Base-by-base conservation (phyloP, 495 filamentous ascomycete genomes). In the Podospora appendiculata region DNA sequence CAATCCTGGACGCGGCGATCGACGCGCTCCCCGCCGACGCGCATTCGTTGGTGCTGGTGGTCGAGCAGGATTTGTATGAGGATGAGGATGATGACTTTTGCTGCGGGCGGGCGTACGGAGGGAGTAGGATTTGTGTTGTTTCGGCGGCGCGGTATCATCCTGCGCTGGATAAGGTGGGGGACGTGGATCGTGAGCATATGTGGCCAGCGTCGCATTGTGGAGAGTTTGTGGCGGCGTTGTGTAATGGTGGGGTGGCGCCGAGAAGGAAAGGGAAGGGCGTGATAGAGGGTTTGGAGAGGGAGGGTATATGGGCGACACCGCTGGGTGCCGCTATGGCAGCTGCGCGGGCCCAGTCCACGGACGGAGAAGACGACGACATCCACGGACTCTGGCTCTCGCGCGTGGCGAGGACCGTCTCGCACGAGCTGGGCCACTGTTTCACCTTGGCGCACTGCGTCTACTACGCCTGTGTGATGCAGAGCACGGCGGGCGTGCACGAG, bases 401-500 rank as follows among this genome's bases (percentile, higher is more conserved):
- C 7, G 53, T 82, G 1, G 79, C 73, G 33, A 74, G 80, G 25
- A 86, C 83, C 0, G 77, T 73, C 6, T 69, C 71, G 7, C 83
- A 87, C 59, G 84, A 88, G 59, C 62, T 88, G 6, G 81, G 82
- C 1, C 84, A 86, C 54, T 87, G 83, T 59, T 76, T 87, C 44
- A 79, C 78, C 0, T 69, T 87, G 5, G 82, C 62, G 8, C 85
- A 87, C 59, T 87, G 84, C 59, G 63, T 77, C 3, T 89, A 85
- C 55, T 86, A 86, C 56, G 84, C 84, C 0, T 88, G 84, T 55
- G 70, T 72, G 32, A 87, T 88, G 84, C 83, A 87, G 57, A 75
- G 80, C 32, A 83, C 78, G 2, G 75, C 75, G 4, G 70, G 76
- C 8, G 64, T 88, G 18, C 65, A 62, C 9, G 85, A 89, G 63